Evolutionary conservation across 1,284 basidiomycete genomes (phyloP).

Genomic region (Inonotus hispidus): DNA sequence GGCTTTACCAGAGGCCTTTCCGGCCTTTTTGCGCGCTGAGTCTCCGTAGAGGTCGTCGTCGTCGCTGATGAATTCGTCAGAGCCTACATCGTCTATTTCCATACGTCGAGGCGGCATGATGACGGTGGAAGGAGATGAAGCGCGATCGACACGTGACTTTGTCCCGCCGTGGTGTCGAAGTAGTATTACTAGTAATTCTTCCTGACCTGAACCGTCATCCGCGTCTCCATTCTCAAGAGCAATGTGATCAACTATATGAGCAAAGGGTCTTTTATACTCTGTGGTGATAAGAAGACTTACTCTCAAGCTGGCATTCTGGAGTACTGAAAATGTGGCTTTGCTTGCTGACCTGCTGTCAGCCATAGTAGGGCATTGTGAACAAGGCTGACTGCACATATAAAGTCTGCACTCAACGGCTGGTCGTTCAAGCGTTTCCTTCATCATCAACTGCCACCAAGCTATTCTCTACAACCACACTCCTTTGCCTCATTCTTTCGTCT

Average conservation of each 20-base stretch:
- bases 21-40: conserved; percentile 39
- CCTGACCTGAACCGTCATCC: too few species aligned
- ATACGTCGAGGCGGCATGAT: conserved; percentile 27
- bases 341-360: neutral
- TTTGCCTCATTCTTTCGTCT: neutral
- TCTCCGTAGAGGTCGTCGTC: conserved; percentile 36
- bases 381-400: conserved; percentile 1
- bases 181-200: too few species aligned
- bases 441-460: neutral
- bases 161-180: too few species aligned
- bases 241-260: too few species aligned
- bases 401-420: neutral
- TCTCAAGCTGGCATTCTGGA: too few species aligned
- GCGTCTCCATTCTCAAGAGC: too few species aligned
- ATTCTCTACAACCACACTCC: neutral
- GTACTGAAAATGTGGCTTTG: too few species aligned
- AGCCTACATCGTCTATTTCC: conserved; percentile 47
- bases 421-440: neutral
- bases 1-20: conserved; percentile 35
- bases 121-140: neutral
- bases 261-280: too few species aligned
- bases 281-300: too few species aligned
- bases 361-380: neutral
- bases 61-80: conserved; percentile 37
- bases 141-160: too few species aligned